These are phyloP conservation scores for Russula brevipes DNA, from an alignment of 768 basidiomycete species.

Conservation along the genomic window DNA sequence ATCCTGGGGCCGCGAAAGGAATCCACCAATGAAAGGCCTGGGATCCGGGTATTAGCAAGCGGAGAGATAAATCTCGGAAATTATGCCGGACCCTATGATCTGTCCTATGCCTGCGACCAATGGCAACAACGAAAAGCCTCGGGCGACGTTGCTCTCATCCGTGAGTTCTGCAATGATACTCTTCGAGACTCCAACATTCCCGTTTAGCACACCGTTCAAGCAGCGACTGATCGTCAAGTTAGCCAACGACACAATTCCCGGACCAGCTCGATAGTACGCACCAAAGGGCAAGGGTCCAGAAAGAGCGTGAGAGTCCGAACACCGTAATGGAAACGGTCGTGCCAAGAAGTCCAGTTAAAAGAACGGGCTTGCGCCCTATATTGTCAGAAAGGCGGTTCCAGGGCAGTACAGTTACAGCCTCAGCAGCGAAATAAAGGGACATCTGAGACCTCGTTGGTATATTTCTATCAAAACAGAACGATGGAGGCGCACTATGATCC, in stretches of 20 bases:
- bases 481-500: too few species aligned
- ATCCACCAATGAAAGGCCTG: too few species aligned
- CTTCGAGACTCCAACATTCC: conserved; percentile 34
- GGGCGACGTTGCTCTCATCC: conserved; percentile 2
- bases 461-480: too few species aligned
- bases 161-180: conserved; percentile 28
- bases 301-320: conserved; percentile 37
- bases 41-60: too few species aligned
- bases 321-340: conserved; percentile 32
- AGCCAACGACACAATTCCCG: too few species aligned
- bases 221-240: not conserved
- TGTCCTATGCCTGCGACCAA: not conserved
- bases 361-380: conserved; percentile 35
- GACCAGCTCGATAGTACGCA: too few species aligned
- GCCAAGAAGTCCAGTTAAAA: conserved; percentile 32
- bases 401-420: conserved; percentile 41
- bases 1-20: too few species aligned
- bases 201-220: conserved; percentile 36
- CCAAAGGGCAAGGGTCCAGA: conserved; percentile 26
- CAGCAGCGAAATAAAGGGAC: conserved; percentile 43
- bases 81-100: not conserved
- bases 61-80: too few species aligned
- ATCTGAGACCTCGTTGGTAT: conserved; percentile 30
- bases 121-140: not conserved
- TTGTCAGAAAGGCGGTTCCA: conserved; percentile 45